Evolutionary conservation across 768 basidiomycete species (phyloP).

Genomic region (Rhodotorula taiwanensis): DNA sequence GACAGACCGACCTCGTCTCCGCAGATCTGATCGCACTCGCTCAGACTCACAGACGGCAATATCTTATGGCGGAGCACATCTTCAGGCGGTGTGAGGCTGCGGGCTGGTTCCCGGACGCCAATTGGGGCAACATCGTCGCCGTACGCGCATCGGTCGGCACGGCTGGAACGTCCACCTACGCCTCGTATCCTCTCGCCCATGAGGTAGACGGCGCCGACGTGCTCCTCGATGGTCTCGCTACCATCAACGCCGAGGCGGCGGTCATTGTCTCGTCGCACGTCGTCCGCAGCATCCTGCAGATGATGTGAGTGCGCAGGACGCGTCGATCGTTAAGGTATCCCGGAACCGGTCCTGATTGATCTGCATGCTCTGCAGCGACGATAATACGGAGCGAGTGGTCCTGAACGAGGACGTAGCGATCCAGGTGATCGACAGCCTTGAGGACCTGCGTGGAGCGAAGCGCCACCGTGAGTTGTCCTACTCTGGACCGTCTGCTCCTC

Average conservation of each 20-base stretch:
- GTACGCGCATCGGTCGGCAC: conserved; percentile 21
- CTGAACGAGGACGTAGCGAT: conserved; percentile 19
- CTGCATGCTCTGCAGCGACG: background rate
- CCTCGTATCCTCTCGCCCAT: conserved; percentile 17
- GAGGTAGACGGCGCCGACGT: conserved; percentile 24
- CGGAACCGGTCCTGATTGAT: background rate
- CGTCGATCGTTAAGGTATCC: background rate
- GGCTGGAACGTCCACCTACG: conserved; percentile 15
- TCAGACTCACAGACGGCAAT: conserved; percentile 13
- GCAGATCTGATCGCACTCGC: conserved; percentile 8
- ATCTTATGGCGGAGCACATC: conserved; percentile 19
- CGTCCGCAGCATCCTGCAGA: conserved; percentile 8
- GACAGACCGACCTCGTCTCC: too few species aligned
- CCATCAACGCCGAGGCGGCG: conserved; percentile 26
- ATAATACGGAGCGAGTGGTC: background rate
- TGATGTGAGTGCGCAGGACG: conserved; percentile 6
- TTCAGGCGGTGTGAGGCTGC: conserved; percentile 18
- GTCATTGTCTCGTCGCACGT: conserved; percentile 28
- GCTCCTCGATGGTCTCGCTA: conserved; percentile 14
- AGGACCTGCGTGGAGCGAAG: conserved; percentile 11
- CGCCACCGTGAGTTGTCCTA: conserved; percentile 16
- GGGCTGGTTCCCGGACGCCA: conserved; percentile 25
- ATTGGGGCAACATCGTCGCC: conserved; percentile 30
- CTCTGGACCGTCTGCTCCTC: background rate
- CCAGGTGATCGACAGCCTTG: conserved; percentile 23